Percentiles rank a stretch among this genome's conserved stretches.
Evolutionary conservation across 805 yeast species (phyloP).

Genomic region (Maudiozyma serrabonitensis): DNA sequence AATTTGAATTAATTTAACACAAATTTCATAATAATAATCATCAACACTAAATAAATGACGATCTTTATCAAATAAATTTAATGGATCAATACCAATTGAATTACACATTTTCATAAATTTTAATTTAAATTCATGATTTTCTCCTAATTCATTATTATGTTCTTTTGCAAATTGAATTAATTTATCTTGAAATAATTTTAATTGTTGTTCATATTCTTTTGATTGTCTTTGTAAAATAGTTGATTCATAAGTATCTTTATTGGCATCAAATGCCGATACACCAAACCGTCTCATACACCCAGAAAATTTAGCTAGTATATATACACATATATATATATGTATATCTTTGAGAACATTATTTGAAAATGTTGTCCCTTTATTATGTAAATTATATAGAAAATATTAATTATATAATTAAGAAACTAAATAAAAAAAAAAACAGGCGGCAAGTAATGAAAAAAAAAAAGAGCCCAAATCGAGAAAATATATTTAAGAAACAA

Average conservation of each 20-base stretch:
- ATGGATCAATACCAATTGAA: slow-evolving; percentile 77
- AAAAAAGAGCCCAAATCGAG: no score
- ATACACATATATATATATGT: no score
- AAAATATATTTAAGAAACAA: no score
- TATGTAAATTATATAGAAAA: no score
- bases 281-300: slow-evolving; percentile 35
- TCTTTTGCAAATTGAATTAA: slow-evolving; percentile 64
- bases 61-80: slow-evolving; percentile 32
- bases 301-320: no score
- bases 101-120: slow-evolving; percentile 71
- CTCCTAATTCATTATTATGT: slow-evolving; percentile 57
- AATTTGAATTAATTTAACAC: slow-evolving; percentile 65
- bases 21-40: slow-evolving; percentile 57
- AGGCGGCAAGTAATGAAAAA: no score
- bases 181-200: slow-evolving; percentile 68
- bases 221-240: slow-evolving; percentile 39
- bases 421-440: no score
- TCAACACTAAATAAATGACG: slow-evolving; percentile 25
- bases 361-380: no score
- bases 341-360: no score
- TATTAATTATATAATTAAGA: no score
- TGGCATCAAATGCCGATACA: slow-evolving; percentile 35
- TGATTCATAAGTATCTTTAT: slow-evolving; percentile 8
- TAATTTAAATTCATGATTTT: slow-evolving; percentile 53
- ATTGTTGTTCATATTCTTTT: slow-evolving; percentile 56